Evolutionary conservation across 306 rosid genomes (phyloP).

Genomic region (Trifolium dubium): DNA sequence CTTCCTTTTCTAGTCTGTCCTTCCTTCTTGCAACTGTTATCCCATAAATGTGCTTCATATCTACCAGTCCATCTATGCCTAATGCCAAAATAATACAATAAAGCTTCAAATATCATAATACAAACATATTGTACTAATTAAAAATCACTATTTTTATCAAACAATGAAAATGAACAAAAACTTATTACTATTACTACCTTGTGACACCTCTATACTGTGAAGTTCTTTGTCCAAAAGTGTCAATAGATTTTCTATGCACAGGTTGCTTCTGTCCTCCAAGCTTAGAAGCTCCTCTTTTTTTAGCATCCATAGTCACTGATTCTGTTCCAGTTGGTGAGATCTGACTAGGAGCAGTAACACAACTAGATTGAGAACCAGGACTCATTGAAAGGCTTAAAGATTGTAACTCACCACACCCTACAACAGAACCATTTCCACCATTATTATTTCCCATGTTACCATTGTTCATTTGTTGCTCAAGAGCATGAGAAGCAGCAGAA

Average conservation of each 20-base stretch:
- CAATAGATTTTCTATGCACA: conserved; percentile 88
- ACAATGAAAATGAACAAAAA: not conserved
- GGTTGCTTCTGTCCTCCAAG: conserved; percentile 75
- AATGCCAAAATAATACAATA: not conserved
- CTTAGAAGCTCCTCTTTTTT: conserved; percentile 74
- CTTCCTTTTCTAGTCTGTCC: conserved; percentile 99
- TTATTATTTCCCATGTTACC: conserved; percentile 43
- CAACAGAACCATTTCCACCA: conserved; percentile 33
- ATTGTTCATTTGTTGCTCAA: conserved; percentile 57
- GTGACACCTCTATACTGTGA: conserved; percentile 98
- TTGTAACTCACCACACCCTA: conserved; percentile 69
- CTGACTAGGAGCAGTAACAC: conserved; percentile 74
- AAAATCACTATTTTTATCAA: not conserved
- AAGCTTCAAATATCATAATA: not conserved
- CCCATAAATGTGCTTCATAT: conserved; percentile 99
- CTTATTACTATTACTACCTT: conserved; percentile 32
- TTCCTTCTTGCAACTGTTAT: conserved; percentile 96
- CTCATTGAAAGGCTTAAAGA: conserved; percentile 83
- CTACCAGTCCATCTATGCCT: conserved; percentile 99
- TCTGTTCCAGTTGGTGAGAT: conserved; percentile 67
- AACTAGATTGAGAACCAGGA: conserved; percentile 97
- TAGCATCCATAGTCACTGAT: conserved; percentile 57
- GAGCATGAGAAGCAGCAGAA: conserved; percentile 25
- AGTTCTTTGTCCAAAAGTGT: conserved; percentile 96
- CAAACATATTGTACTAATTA: not conserved